phyloP scores from a whole-genome alignment of 805 yeast genomes.

The Metschnikowia amazonensis region DNA sequence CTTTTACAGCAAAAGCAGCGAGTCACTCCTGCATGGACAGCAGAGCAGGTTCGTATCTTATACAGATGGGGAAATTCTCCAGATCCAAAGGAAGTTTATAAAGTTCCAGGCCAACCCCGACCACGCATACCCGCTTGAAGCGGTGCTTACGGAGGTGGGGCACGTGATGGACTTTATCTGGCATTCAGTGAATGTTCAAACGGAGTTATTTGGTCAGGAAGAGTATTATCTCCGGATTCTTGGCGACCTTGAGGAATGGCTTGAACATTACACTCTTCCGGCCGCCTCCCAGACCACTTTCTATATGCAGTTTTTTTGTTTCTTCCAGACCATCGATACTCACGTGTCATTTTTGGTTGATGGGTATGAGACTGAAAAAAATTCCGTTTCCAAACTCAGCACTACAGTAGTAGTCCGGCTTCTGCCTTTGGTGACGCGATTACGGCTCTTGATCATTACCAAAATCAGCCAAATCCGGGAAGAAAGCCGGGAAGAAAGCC shows the following conservation, averaged over 20 bases:
- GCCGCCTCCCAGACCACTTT: background rate
- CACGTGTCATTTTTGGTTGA: constrained; percentile 25
- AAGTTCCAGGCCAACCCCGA: constrained; percentile 34
- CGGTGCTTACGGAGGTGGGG: constrained; percentile 44
- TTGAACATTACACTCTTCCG: constrained; percentile 33
- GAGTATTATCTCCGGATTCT: constrained; percentile 60
- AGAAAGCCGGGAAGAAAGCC: constrained; percentile 1
- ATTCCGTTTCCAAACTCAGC: constrained; percentile 26
- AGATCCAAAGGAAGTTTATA: constrained; percentile 31
- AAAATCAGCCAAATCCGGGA: constrained; percentile 21
- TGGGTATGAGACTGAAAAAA: constrained; percentile 21
- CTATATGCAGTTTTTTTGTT: constrained; percentile 21
- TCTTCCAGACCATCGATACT: constrained; percentile 38
- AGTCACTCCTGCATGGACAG: constrained; percentile 31
- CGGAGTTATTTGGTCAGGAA: constrained; percentile 51
- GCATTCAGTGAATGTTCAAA: constrained; percentile 45
- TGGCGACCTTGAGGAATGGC: constrained; percentile 63
- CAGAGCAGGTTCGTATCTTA: constrained; percentile 44
- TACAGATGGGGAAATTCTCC: constrained; percentile 15
- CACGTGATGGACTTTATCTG: constrained; percentile 54
- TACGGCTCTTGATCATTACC: constrained; percentile 40
- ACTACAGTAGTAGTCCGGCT: constrained; percentile 52
- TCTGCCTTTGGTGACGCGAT: constrained; percentile 49
- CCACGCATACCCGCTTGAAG: constrained; percentile 22
- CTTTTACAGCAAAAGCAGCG: constrained; percentile 10